These are phyloP conservation scores for Nymphaea colorata DNA, from an alignment of 164 flowering plant genomes.

Conservation along the genomic window DNA sequence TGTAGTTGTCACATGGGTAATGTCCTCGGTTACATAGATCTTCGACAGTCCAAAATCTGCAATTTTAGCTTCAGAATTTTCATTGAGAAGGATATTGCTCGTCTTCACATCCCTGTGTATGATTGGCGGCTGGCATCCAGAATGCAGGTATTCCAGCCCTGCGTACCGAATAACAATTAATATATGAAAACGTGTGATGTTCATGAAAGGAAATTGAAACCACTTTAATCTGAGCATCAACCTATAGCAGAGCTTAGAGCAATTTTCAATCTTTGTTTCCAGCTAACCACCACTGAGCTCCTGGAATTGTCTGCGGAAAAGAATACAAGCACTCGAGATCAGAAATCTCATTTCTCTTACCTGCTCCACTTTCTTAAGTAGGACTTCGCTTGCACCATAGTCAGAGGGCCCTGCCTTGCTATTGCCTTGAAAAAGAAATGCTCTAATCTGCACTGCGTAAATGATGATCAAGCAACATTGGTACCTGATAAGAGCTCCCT, in stretches of 20 bases:
- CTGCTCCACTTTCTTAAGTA: no score
- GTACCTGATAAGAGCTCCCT: slow-evolving; percentile 24
- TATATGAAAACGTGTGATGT: neutral
- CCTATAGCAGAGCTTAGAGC: neutral
- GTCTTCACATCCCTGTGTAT: slow-evolving; percentile 1
- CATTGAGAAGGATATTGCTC: neutral
- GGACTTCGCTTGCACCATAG: no score
- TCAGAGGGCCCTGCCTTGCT: no score
- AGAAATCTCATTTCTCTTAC: no score
- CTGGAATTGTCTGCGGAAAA: neutral
- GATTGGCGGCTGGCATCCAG: neutral
- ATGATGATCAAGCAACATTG: neutral
- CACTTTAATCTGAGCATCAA: neutral
- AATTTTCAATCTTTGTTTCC: neutral
- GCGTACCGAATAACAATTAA: neutral
- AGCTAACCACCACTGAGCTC: neutral
- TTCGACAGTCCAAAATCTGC: neutral
- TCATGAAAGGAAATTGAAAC: neutral
- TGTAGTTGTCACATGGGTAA: slow-evolving; percentile 2
- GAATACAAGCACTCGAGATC: neutral
- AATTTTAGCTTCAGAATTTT: neutral
- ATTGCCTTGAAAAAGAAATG: neutral
- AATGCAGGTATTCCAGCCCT: neutral
- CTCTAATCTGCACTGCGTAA: neutral
- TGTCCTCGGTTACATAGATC: neutral